These are phyloP conservation scores for Sclerotinia sclerotiorum DNA, from an alignment of 2,329 filamentous ascomycete genomes.

Conservation along the genomic window DNA sequence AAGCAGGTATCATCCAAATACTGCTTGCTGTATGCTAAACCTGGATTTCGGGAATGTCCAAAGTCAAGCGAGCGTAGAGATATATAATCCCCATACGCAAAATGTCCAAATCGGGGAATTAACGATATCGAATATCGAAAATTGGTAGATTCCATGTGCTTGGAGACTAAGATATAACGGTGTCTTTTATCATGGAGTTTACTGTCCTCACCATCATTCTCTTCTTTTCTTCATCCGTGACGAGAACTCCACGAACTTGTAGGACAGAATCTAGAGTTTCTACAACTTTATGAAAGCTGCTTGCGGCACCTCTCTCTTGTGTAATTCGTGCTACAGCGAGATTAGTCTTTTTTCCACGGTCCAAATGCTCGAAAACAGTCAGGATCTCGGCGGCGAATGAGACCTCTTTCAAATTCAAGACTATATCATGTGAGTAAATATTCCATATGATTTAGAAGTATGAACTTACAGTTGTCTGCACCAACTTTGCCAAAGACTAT, in stretches of 20 bases:
- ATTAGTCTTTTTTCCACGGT: constrained; percentile 74
- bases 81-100: neutral
- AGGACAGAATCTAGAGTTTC: constrained; percentile 73
- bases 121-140: constrained; percentile 7
- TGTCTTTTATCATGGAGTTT: constrained; percentile 26
- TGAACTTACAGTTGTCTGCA: constrained; percentile 71
- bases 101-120: constrained; percentile 14
- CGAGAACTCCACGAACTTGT: constrained; percentile 62
- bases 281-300: constrained; percentile 81
- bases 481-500: constrained; percentile 77
- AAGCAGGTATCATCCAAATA: constrained; percentile 22
- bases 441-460: neutral
- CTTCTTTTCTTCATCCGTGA: constrained; percentile 64
- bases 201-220: constrained; percentile 74
- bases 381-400: constrained; percentile 85
- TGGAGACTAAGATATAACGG: neutral
- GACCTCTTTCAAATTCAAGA: constrained; percentile 82
- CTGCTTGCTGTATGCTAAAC: constrained; percentile 20
- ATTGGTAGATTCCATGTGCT: neutral
- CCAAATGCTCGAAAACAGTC: constrained; percentile 56
- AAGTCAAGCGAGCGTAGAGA: constrained; percentile 3
- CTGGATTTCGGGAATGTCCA: constrained; percentile 7
- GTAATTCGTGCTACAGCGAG: constrained; percentile 83
- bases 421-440: constrained; percentile 46
- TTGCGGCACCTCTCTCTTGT: constrained; percentile 88